Percentiles rank a stretch among this genome's conserved stretches.
Evolutionary conservation across 2,329 filamentous ascomycete species (phyloP).

Genomic region (Fusarium sp.): DNA sequence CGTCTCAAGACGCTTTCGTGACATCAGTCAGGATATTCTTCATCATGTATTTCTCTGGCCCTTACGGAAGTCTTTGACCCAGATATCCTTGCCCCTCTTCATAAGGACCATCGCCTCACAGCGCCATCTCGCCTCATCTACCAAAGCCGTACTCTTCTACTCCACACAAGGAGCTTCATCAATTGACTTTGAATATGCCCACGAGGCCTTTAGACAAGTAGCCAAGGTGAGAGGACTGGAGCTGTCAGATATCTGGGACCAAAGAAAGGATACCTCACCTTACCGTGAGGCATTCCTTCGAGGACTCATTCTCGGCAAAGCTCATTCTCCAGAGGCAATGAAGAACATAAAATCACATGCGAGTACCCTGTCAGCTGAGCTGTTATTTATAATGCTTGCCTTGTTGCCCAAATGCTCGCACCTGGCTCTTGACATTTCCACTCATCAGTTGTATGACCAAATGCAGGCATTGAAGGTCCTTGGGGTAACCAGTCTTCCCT

Average conservation of each 20-base stretch:
- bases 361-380: not conserved
- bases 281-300: not conserved
- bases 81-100: conserved; percentile 7
- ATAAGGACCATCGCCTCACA: conserved; percentile 1
- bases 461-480: conserved; percentile 1
- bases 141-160: not conserved
- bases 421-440: not conserved
- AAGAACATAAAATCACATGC: not conserved
- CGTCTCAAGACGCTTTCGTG: conserved; percentile 11
- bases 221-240: not conserved
- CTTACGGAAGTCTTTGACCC: not conserved
- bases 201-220: not conserved
- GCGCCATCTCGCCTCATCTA: conserved; percentile 12
- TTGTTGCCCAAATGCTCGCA: conserved; percentile 4
- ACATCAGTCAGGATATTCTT: conserved; percentile 15
- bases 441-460: not conserved
- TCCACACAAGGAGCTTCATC: not conserved
- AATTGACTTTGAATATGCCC: not conserved
- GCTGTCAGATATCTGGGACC: not conserved
- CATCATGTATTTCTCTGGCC: conserved; percentile 19
- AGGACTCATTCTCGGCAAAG: not conserved
- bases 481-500: not conserved
- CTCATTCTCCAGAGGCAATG: not conserved
- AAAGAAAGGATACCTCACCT: not conserved
- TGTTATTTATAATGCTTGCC: not conserved